These are phyloP conservation scores for Talaromyces piceae DNA, from an alignment of 2,329 filamentous ascomycete genomes.

Conservation along the genomic window DNA sequence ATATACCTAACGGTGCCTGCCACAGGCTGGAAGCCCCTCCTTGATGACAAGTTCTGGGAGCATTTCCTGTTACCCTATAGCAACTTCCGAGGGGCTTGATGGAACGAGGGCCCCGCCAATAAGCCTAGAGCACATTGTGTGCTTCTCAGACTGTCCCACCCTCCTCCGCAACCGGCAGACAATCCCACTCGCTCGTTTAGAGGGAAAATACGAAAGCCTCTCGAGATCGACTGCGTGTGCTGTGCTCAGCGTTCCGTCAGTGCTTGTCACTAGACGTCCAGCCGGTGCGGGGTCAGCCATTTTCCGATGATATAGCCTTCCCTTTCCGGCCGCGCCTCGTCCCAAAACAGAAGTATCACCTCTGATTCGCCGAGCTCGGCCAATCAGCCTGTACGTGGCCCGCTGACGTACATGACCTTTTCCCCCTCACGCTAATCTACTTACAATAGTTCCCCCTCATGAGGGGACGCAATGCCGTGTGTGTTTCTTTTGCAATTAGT, in stretches of 20 bases:
- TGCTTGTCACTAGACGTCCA: not conserved
- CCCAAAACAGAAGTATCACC: not conserved
- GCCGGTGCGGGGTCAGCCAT: not conserved
- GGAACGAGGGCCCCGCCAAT: too few relatives aligned
- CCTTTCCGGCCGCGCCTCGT: not conserved
- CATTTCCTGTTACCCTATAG: not conserved
- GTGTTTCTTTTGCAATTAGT: not conserved
- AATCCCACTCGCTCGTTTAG: too few relatives aligned
- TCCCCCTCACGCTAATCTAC: constrained; percentile 4
- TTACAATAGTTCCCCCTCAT: not conserved
- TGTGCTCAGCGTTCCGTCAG: too few relatives aligned
- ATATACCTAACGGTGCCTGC: not conserved
- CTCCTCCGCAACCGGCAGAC: not conserved
- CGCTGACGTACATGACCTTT: not conserved
- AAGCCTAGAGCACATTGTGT: too few relatives aligned
- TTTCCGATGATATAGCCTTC: not conserved
- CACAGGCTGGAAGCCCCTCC: not conserved
- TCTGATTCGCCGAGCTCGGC: not conserved
- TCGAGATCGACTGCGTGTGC: too few relatives aligned
- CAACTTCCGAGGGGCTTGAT: too few relatives aligned
- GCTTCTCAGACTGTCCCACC: not conserved
- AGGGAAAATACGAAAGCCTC: not conserved
- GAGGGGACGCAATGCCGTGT: constrained; percentile 4
- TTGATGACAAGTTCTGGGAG: not conserved
- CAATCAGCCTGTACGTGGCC: not conserved